A percentile compares a stretch with the other conserved stretches of the same genome.
Evolutionary conservation across 2,329 filamentous ascomycete species (phyloP).

Genomic region (Dactylellina sp.): DNA sequence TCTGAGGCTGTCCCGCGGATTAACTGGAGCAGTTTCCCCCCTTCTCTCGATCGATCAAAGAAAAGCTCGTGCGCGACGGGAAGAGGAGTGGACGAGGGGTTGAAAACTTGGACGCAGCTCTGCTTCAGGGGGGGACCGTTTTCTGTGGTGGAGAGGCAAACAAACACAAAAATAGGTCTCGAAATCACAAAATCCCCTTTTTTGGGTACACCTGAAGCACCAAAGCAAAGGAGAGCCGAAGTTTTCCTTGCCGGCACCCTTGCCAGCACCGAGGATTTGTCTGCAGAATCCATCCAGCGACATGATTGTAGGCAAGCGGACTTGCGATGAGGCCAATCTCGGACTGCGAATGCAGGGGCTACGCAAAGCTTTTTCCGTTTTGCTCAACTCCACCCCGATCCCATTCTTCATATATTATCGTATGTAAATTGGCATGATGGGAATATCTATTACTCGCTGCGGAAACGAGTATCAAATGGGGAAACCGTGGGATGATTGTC

Average conservation of each 20-base stretch:
- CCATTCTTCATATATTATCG: not conserved
- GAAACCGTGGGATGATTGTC: slow-evolving; percentile 40
- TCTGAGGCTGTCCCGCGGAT: not conserved
- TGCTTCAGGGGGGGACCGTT: slow-evolving; percentile 32
- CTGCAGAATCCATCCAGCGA: not conserved
- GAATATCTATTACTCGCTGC: not conserved
- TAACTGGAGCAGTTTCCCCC: too few species aligned
- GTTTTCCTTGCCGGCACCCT: slow-evolving; percentile 25
- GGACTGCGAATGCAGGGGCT: slow-evolving; percentile 35
- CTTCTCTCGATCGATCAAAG: not conserved
- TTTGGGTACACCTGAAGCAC: slow-evolving; percentile 45
- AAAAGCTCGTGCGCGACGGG: slow-evolving; percentile 11
- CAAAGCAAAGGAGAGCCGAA: slow-evolving; percentile 36
- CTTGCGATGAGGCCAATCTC: slow-evolving; percentile 34
- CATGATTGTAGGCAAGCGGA: not conserved
- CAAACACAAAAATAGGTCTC: slow-evolving; percentile 46
- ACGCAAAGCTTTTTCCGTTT: not conserved
- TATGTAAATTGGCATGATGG: too few species aligned
- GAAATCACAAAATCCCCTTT: slow-evolving; percentile 20
- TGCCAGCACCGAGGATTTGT: slow-evolving; percentile 12
- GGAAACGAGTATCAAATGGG: slow-evolving; percentile 26
- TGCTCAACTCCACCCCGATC: slow-evolving; percentile 6
- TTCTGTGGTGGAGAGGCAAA: slow-evolving; percentile 35
- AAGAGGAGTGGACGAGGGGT: too few species aligned
- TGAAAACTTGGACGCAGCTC: slow-evolving; percentile 1